Base-by-base conservation (phyloP, 2,329 filamentous ascomycete species). In the Dactylellina haptotyla region DNA sequence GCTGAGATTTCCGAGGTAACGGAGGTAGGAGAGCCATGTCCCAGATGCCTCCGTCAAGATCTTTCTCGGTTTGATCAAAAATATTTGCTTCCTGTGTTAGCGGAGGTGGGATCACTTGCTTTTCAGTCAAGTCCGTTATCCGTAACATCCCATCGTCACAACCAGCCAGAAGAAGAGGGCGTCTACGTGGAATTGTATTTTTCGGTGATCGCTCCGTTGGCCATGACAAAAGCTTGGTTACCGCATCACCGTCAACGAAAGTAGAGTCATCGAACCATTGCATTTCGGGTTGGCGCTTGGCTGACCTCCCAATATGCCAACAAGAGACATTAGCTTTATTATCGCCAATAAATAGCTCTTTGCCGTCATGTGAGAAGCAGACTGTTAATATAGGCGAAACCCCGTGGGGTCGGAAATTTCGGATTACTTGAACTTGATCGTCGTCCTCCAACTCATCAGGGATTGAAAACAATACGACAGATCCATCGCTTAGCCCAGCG, bases 141-240 rank as follows among this genome's bases (percentile, higher is more conserved):
- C 75, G 50, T 4, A 76, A 37, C 4, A 63, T 23, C 4, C 69
- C 75, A 10, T 71, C 71, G 28, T 76, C 71, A 10, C 59, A 63
- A 4, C 66, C 69, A 4, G 65, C 75, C n/a, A 75, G 74, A 18
- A 76, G 71, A 12, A 76, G 66, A 1, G 70, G 66, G 3, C 71
- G 51, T 23, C 75, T 53, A 28, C 74, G 74, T 26, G 69, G 65
- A 10, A 73, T 73, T 2, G 62, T 70, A n/a, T 73, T 70, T 43
- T 76, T 75, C 1, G 65, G 58, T 0, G 69, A 75, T 14, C 63
- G 48, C n/a, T 71, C 61, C 8, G 75, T 70, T 2, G 75, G 75
- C 75, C 75, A 76, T 2, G 75, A 37, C 4, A 76, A 66, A 10
- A 76, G 56, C 8, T 64, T 61, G 4, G 75, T 76, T 20, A 76